Evolutionary conservation across 164 flowering plant species (phyloP), one percentile per base, ranked within the genome.

Genomic region (Vitis riparia): DNA sequence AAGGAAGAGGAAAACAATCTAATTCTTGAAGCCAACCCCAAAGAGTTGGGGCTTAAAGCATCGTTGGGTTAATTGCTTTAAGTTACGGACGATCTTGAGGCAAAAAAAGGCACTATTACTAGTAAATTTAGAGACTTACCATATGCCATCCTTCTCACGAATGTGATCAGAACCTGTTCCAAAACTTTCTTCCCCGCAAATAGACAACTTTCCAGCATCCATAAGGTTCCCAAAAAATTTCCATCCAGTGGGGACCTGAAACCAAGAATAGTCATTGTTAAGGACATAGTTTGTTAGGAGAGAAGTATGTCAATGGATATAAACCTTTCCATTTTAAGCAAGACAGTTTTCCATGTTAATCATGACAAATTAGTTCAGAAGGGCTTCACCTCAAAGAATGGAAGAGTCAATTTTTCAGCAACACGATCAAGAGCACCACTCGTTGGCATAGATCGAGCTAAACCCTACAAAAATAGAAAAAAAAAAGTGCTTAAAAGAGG

Each of bases 121-220:
- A 37, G 65, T 11, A 51, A 17, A 59, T 65, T 15, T 11, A 71
- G 49, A 13, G n/a, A 67, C 16, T 76, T 88, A 94, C 99, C 99
- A 96, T 73, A 96, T 92, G 68, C 99, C 99, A 86, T 96, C 99
- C 85, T 96, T 96, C 83, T 96, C 99, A 57, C 99, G 97, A 51
- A 96, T 89, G 81, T 96, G 99, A 78, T 96, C 98, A 75, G 99
- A 96, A 65, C 99, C 98, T n/a, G 99, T 96, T 70, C 99, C 99
- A 74, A 96, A 96, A 86, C 99, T 96, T 80, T 96, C 99, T 85
- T 96, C 99, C 30, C 99, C 99, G 75, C 99, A 96, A 53, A 96
- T 86, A 15, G 99, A 96, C 87, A 93, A 80, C 73, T 88, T 91
- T 37, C 91, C 98, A 57, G 94, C 93, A 87, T 96, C 99, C 99